Conservation (phyloP, 148 eudicot species). For the Dysphania ambrosioides region DNA sequence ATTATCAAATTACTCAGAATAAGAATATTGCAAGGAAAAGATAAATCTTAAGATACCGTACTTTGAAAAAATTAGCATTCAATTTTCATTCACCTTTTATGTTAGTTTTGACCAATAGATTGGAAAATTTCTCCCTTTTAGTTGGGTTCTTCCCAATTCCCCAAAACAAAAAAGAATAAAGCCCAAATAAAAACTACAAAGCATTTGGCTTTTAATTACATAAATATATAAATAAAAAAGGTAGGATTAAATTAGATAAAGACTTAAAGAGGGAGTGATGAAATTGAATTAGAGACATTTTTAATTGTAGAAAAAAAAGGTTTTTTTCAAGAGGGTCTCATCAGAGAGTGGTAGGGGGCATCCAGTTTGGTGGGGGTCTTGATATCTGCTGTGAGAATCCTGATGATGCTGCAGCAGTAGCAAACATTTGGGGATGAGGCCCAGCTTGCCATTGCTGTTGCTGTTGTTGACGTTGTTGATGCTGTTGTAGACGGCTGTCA, state of each 20-base stretch:
- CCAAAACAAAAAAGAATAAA: slow-evolving; percentile 4
- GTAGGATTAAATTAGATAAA: neutral
- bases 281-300: slow-evolving; percentile 11
- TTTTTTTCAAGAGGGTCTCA: slow-evolving; percentile 44
- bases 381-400: slow-evolving; percentile 87
- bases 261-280: neutral
- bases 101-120: slow-evolving; percentile 27
- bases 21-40: neutral
- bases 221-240: neutral
- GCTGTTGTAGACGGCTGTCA: slow-evolving; percentile 15
- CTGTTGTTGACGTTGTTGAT: slow-evolving; percentile 18
- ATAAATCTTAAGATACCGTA: neutral
- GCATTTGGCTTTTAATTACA: slow-evolving; percentile 29
- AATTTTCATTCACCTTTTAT: slow-evolving; percentile 9
- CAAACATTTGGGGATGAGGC: slow-evolving; percentile 41
- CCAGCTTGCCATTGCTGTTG: slow-evolving; percentile 45
- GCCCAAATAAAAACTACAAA: slow-evolving; percentile 11
- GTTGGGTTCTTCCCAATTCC: neutral
- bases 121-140: neutral
- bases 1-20: neutral
- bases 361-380: slow-evolving; percentile 39
- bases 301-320: neutral
- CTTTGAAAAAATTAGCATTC: neutral
- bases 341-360: slow-evolving; percentile 45
- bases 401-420: slow-evolving; percentile 99